Conservation (phyloP, 2,329 filamentous ascomycete genomes). For the Aspergillus spinulosporus region DNA sequence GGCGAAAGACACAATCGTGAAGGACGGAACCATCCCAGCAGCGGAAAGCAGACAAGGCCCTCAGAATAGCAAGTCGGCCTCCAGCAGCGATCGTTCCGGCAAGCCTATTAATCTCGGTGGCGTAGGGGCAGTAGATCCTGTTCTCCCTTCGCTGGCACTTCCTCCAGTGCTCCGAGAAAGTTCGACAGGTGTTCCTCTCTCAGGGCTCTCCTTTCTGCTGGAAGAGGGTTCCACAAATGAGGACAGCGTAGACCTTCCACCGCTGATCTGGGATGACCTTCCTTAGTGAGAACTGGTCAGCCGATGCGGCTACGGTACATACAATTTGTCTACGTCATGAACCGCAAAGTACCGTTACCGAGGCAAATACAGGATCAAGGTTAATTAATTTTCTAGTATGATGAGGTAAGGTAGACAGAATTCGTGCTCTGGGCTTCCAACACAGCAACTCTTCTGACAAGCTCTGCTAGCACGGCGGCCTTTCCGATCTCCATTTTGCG, state of each 20-base stretch:
- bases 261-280: constrained; percentile 44
- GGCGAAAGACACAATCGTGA: constrained; percentile 7
- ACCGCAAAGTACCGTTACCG: neutral
- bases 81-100: constrained; percentile 14
- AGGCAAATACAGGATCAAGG: too few species aligned
- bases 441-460: constrained; percentile 2
- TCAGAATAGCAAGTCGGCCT: constrained; percentile 13
- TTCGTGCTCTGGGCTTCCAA: neutral
- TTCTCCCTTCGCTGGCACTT: constrained; percentile 34
- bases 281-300: constrained; percentile 9
- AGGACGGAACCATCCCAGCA: constrained; percentile 10
- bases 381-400: too few species aligned
- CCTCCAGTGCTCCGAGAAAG: constrained; percentile 31
- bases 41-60: constrained; percentile 18
- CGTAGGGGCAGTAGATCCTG: constrained; percentile 32
- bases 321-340: neutral
- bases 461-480: constrained; percentile 3
- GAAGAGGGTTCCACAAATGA: constrained; percentile 32
- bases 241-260: constrained; percentile 32
- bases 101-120: constrained; percentile 21
- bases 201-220: constrained; percentile 32
- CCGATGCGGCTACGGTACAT: too few species aligned
- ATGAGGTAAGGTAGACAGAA: neutral
- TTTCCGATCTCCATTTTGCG: constrained; percentile 10
- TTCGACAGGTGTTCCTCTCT: constrained; percentile 19